Conservation (phyloP, 345 rosid genomes). For the Eucalyptus regnans region DNA sequence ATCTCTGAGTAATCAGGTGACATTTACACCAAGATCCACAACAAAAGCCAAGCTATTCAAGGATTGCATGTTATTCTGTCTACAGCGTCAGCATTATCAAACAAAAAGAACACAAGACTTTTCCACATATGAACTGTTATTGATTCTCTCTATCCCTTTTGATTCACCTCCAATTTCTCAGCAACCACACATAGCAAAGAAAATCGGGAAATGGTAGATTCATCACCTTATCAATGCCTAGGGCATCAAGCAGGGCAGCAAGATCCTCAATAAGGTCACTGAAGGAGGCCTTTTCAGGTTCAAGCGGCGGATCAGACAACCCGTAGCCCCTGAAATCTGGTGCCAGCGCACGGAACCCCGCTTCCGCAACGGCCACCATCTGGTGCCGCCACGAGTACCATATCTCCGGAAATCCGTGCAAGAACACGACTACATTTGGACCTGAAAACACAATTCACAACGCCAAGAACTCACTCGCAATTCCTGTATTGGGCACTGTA, state of each 20-base stretch:
- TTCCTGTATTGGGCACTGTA: neutral
- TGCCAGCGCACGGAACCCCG: slow-evolving; percentile 41
- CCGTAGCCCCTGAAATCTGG: slow-evolving; percentile 46
- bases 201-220: neutral
- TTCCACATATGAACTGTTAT: neutral
- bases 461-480: neutral
- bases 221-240: slow-evolving; percentile 23
- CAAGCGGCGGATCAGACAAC: slow-evolving; percentile 30
- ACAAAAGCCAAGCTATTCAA: neutral
- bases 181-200: neutral
- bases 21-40: neutral
- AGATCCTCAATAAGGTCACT: slow-evolving; percentile 19
- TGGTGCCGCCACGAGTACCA: slow-evolving; percentile 60
- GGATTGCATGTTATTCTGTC: neutral
- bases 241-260: slow-evolving; percentile 22
- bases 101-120: neutral
- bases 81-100: neutral
- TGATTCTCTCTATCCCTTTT: neutral
- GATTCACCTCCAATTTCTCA: neutral
- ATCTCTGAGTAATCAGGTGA: neutral
- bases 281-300: slow-evolving; percentile 27
- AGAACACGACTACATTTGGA: slow-evolving; percentile 22
- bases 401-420: slow-evolving; percentile 62
- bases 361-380: slow-evolving; percentile 27
- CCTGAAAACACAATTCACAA: slow-evolving; percentile 1